phyloP scores from a whole-genome alignment of 768 basidiomycete genomes.

The Crepidotus variabilis region DNA sequence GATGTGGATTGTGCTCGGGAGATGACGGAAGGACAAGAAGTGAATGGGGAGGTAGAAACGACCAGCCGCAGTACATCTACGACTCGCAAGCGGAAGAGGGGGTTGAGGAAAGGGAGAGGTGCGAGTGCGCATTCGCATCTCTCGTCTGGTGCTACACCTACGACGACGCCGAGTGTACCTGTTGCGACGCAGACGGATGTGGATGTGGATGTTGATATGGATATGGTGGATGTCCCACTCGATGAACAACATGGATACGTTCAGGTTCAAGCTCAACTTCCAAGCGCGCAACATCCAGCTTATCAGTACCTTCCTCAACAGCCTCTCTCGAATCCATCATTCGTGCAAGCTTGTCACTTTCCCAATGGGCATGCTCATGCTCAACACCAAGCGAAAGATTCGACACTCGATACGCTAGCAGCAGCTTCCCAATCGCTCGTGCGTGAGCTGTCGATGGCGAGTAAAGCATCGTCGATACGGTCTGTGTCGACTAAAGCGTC shows the following conservation, averaged over 20 bases:
- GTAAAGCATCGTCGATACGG: constrained; percentile 35
- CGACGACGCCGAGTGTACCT: background rate
- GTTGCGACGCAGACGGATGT: background rate
- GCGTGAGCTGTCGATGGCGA: constrained; percentile 73
- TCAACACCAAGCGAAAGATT: too few relatives aligned
- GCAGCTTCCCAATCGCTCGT: constrained; percentile 79
- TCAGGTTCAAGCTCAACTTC: background rate
- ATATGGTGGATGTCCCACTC: background rate
- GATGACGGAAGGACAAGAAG: too few relatives aligned
- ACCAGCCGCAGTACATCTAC: constrained; percentile 65
- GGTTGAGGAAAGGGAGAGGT: constrained; percentile 65
- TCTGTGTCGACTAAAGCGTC: background rate
- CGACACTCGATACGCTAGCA: constrained; percentile 59
- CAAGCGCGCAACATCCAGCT: background rate
- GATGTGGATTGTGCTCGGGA: too few relatives aligned
- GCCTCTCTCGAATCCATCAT: too few relatives aligned
- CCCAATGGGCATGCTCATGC: too few relatives aligned
- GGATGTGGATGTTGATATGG: background rate
- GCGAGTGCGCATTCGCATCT: background rate
- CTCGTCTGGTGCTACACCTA: background rate
- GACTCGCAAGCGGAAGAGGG: constrained; percentile 79
- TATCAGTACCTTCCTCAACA: too few relatives aligned
- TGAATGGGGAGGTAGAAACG: constrained; percentile 10
- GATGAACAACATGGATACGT: too few relatives aligned
- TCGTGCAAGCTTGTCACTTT: too few relatives aligned